Conservation (phyloP, 2,329 filamentous ascomycete species). For the Arachnopeziza araneosa region DNA sequence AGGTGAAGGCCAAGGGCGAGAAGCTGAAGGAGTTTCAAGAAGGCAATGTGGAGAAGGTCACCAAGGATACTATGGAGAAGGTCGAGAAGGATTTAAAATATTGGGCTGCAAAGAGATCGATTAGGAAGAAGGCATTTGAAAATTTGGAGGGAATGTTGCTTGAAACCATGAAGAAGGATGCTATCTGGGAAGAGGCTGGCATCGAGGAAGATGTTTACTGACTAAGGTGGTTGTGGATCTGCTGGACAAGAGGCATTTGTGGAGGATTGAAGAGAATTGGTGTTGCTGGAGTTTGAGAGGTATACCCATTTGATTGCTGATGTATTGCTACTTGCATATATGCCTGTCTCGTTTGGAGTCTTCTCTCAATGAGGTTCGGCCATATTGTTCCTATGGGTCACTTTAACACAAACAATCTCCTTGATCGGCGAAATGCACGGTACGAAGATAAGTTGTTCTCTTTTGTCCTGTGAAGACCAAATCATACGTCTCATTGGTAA, state of each 20-base stretch:
- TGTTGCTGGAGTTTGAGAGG: background rate
- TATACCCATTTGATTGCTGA: background rate
- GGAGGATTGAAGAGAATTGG: no score
- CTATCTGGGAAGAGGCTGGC: conserved; percentile 40
- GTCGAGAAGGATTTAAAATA: conserved; percentile 41
- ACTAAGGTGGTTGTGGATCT: background rate
- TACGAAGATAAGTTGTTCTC: no score
- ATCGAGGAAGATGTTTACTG: conserved; percentile 20
- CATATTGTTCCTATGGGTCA: no score
- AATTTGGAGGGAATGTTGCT: conserved; percentile 36
- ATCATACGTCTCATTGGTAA: no score
- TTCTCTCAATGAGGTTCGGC: no score
- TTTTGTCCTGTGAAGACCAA: no score
- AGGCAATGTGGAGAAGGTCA: conserved; percentile 37
- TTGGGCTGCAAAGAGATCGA: conserved; percentile 34
- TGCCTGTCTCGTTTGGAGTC: background rate
- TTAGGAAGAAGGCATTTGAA: conserved; percentile 28
- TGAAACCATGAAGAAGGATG: conserved; percentile 40
- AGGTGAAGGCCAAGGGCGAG: conserved; percentile 36
- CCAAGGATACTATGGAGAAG: conserved; percentile 40
- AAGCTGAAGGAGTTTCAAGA: conserved; percentile 38
- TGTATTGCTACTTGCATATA: background rate
- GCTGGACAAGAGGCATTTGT: background rate
- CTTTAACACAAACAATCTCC: no score
- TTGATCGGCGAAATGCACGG: no score